Evolutionary conservation across 345 rosid species (phyloP), one percentile per base, ranked within the genome.

Genomic region (Salix brachista): DNA sequence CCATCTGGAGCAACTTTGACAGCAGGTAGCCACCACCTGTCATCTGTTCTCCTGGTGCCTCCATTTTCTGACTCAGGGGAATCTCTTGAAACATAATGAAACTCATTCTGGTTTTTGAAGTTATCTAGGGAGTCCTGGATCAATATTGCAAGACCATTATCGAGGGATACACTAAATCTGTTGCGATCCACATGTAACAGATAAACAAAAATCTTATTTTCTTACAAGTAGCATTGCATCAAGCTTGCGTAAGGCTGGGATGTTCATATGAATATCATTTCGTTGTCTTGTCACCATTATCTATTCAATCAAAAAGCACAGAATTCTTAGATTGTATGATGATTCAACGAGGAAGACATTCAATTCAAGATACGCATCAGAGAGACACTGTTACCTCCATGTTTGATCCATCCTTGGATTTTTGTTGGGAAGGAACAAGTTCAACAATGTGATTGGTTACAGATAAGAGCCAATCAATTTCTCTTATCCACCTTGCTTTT

Each of bases 181-280:
- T 21, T 36, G 13, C 6, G 32, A 46, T 78, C 46, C 41, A n/a
- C 44, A n/a, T 58, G 16, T 7, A 56, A 36, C 37, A 26, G 6
- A 48, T 13, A 44, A 32, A 14, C 50, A 12, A 10, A 73, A 13
- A 46, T 56, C 10, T 50, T 8, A 11, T 70, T n/a, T 70, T 80
- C 94, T 94, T 88, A 96, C 99, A 26, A 87, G 71, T 28, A 96
- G 97, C 98, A 96, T 94, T 25, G 94, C 84, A n/a, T 96, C 99
- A 11, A 96, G 94, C 86, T 89, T 96, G 73, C 92, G 87, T 69
- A 96, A 81, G 21, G 99, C 98, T 12, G 99, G 98, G 46, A 94
- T 94, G 87, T 96, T 94, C 88, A 91, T 87, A 14, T 82, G 97
- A 78, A 96, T 95, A 87, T 96, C 98, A 21, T 79, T 82, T 67